phyloP scores from a whole-genome alignment of 768 basidiomycete genomes.

The Phlebiopsis gigantea region DNA sequence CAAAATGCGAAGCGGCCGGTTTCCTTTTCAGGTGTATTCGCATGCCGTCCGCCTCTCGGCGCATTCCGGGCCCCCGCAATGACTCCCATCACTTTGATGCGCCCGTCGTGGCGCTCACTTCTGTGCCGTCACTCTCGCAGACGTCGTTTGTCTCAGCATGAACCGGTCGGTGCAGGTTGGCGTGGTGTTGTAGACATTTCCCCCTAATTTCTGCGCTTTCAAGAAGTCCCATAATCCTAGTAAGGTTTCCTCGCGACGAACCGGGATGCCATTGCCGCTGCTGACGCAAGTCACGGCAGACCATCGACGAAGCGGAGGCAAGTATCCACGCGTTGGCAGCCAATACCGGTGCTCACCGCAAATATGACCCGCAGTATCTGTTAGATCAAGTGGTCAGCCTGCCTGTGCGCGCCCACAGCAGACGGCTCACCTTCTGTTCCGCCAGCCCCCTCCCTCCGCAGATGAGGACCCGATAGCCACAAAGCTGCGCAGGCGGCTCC shows the following conservation, averaged over 20 bases:
- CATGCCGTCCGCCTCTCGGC: slow-evolving; percentile 4
- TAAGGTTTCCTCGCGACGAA: not conserved
- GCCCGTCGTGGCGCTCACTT: not conserved
- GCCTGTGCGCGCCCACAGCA: too few species aligned
- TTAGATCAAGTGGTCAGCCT: slow-evolving; percentile 20
- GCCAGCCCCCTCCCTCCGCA: slow-evolving; percentile 18
- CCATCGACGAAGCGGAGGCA: slow-evolving; percentile 23
- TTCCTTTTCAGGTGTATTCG: not conserved
- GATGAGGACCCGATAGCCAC: slow-evolving; percentile 19
- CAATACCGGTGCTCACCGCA: not conserved
- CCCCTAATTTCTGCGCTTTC: not conserved
- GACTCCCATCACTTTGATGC: not conserved
- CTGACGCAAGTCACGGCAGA: slow-evolving; percentile 11
- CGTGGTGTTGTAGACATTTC: too few species aligned
- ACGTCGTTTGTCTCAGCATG: not conserved
- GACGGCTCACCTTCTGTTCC: not conserved
- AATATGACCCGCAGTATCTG: slow-evolving; percentile 14
- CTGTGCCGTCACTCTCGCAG: not conserved
- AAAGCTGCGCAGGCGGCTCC: slow-evolving; percentile 17
- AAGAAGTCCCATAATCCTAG: slow-evolving; percentile 9
- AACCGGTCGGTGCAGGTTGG: not conserved
- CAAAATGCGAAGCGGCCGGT: not conserved
- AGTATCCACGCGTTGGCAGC: not conserved
- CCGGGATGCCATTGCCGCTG: not conserved
- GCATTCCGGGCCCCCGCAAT: slow-evolving; percentile 2